Conservation (phyloP, 2,329 filamentous ascomycete species). For the Apiospora kogelbergensis region DNA sequence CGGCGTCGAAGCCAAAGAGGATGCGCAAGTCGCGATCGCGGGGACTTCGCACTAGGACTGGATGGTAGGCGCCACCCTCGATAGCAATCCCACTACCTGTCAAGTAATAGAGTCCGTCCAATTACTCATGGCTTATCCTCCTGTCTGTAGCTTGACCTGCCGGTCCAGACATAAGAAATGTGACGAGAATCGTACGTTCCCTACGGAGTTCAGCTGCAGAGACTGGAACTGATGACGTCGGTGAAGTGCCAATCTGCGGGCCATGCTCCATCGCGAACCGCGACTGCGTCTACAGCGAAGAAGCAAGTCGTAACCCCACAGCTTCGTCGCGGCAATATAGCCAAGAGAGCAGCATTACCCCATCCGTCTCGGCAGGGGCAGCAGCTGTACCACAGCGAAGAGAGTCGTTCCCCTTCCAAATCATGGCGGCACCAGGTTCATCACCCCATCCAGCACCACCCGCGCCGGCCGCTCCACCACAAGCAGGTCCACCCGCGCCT, state of each 20-base stretch:
- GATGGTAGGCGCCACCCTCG: slow-evolving; percentile 15
- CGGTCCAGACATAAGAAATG: slow-evolving; percentile 22
- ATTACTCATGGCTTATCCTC: background rate
- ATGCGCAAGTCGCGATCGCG: slow-evolving; percentile 22
- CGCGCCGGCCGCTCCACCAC: background rate
- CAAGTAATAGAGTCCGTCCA: background rate
- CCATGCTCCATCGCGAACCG: slow-evolving; percentile 21
- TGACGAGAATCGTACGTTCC: slow-evolving; percentile 20
- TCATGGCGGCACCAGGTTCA: background rate
- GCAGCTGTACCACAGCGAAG: background rate
- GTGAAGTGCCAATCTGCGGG: slow-evolving; percentile 19
- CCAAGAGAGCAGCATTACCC: background rate
- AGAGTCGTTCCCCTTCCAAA: background rate
- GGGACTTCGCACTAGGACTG: slow-evolving; percentile 22
- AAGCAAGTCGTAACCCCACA: background rate
- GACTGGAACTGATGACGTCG: background rate
- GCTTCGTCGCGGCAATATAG: background rate
- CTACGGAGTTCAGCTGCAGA: no score
- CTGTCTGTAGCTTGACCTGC: slow-evolving; percentile 15
- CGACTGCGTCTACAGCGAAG: slow-evolving; percentile 18
- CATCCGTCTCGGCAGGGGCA: background rate
- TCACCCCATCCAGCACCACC: background rate
- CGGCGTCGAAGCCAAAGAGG: slow-evolving; percentile 13
- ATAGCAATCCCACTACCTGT: background rate
- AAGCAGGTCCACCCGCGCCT: background rate